phyloP scores from a whole-genome alignment of 2,329 filamentous ascomycete genomes.

The Orbilia oligospora region DNA sequence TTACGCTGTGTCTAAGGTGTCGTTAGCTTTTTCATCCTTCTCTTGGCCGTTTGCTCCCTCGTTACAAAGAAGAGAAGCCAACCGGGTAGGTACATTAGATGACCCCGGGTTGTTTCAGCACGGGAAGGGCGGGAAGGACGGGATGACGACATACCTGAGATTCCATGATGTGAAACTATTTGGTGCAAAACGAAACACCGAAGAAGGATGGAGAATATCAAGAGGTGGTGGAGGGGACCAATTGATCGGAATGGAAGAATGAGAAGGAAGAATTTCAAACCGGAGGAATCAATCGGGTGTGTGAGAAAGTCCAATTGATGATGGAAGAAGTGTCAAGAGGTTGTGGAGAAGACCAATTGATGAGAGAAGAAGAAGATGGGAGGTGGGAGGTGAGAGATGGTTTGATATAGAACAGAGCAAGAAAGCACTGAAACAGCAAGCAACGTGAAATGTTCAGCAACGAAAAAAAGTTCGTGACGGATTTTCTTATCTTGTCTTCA shows the following conservation, averaged over 20 bases:
- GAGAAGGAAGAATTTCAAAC: conserved; percentile 33
- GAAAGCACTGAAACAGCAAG: background rate
- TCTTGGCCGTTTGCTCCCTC: background rate
- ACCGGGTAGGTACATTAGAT: background rate
- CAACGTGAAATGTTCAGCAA: no score
- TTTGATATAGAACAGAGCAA: background rate
- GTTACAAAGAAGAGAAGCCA: background rate
- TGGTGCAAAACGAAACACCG: conserved; percentile 47
- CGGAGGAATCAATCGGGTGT: conserved; percentile 52
- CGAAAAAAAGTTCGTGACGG: background rate
- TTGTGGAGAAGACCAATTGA: background rate
- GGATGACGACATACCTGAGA: conserved; percentile 37
- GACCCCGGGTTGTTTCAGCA: background rate
- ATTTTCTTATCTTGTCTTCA: background rate
- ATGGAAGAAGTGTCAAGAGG: background rate
- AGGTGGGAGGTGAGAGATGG: background rate
- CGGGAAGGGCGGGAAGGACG: background rate
- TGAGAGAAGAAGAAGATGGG: background rate
- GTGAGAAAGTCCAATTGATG: conserved; percentile 26
- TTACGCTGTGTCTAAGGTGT: conserved; percentile 22
- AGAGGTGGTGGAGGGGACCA: background rate
- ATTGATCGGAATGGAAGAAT: conserved; percentile 34
- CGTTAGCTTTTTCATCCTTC: background rate
- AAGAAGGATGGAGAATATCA: conserved; percentile 52
- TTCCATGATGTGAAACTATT: conserved; percentile 37